Evolutionary conservation across 208 protist species (phyloP).

Genomic region (Trypanosoma melophagium): DNA sequence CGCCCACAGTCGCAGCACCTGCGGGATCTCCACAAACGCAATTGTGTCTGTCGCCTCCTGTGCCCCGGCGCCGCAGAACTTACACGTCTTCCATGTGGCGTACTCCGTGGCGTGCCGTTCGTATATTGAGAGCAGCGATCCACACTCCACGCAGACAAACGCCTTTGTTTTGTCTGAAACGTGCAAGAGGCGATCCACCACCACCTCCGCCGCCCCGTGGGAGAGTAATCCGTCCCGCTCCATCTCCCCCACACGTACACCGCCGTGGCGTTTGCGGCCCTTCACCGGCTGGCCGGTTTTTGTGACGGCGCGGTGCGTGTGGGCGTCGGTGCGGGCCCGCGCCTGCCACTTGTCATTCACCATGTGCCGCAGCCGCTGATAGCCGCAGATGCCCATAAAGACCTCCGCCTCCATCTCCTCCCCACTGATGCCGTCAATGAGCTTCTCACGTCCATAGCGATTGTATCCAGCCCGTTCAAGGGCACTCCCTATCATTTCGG

Average conservation of each 20-base stretch:
- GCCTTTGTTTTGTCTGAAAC: constrained; percentile 90
- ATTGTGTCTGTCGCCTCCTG: constrained; percentile 82
- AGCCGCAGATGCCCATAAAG: constrained; percentile 98
- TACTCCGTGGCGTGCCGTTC: constrained; percentile 85
- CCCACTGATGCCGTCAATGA: constrained; percentile 96
- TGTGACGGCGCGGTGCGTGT: constrained; percentile 93
- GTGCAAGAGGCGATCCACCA: constrained; percentile 97
- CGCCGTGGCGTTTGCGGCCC: constrained; percentile 95
- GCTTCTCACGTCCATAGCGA: constrained; percentile 96
- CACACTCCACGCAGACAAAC: constrained; percentile 79
- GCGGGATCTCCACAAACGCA: constrained; percentile 88
- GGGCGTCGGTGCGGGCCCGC: constrained; percentile 81
- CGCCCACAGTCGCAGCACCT: constrained; percentile 88
- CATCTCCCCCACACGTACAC: constrained; percentile 99
- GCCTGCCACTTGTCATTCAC: constrained; percentile 99
- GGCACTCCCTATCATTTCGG: constrained; percentile 96
- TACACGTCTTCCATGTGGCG: constrained; percentile 84
- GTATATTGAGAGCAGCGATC: constrained; percentile 83
- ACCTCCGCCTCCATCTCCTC: constrained; percentile 96
- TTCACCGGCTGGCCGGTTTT: constrained; percentile 99
- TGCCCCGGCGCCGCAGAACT: constrained; percentile 79
- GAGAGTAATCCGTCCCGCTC: constrained; percentile 99
- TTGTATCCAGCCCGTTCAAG: constrained; percentile 94
- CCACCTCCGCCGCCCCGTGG: constrained; percentile 98
- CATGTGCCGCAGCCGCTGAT: constrained; percentile 99